These are phyloP conservation scores for Myriosclerotinia scirpicola DNA, from an alignment of 2,329 filamentous ascomycete genomes.

Conservation along the genomic window DNA sequence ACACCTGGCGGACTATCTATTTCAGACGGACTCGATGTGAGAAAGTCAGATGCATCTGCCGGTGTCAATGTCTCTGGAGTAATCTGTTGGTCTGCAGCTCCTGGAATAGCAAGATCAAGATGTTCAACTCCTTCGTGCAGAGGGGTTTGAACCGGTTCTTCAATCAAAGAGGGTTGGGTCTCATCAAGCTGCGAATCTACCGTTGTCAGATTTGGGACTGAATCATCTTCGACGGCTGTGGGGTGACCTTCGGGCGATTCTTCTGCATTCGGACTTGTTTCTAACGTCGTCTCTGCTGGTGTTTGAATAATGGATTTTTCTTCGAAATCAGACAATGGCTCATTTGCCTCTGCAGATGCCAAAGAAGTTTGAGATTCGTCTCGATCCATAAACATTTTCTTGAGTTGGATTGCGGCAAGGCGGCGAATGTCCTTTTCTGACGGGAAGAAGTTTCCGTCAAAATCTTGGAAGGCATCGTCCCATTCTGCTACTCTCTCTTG, in stretches of 20 bases:
- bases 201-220: conserved; percentile 1
- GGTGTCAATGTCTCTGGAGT: conserved; percentile 26
- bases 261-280: conserved; percentile 61
- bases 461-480: conserved; percentile 87
- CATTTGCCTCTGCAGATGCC: conserved; percentile 64
- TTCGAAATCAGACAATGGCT: conserved; percentile 51
- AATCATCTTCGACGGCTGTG: conserved; percentile 61
- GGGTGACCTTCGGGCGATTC: conserved; percentile 63
- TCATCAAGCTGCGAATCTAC: neutral
- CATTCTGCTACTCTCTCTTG: conserved; percentile 91
- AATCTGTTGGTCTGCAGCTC: conserved; percentile 23
- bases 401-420: conserved; percentile 86
- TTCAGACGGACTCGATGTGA: conserved; percentile 21
- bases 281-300: conserved; percentile 33
- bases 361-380: conserved; percentile 79
- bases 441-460: conserved; percentile 89
- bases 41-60: conserved; percentile 22
- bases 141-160: neutral
- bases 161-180: neutral
- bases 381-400: conserved; percentile 85
- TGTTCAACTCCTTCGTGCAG: conserved; percentile 56
- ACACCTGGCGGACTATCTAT: neutral
- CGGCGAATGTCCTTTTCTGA: conserved; percentile 94
- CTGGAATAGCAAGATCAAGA: conserved; percentile 56
- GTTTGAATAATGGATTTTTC: conserved; percentile 42